phyloP scores from a whole-genome alignment of 2,329 filamentous ascomycete genomes.

The Fusarium caatingaense region DNA sequence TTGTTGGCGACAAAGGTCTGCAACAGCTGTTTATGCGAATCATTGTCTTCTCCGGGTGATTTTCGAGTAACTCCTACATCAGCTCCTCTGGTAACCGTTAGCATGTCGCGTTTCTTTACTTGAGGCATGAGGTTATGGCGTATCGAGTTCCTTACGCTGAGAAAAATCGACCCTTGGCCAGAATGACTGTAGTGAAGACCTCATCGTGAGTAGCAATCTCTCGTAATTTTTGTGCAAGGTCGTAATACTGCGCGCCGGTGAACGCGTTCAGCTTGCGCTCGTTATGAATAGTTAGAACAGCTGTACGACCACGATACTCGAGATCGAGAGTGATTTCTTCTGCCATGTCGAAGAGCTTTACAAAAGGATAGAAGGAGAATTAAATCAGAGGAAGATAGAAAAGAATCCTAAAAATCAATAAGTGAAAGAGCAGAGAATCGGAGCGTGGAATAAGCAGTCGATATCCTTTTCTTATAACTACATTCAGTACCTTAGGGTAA shows the following conservation, averaged over 20 bases:
- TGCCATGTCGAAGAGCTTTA: conserved; percentile 20
- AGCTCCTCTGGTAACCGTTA: conserved; percentile 71
- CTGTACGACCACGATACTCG: conserved; percentile 57
- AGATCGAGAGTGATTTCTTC: conserved; percentile 49
- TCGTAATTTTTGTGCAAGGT: conserved; percentile 76
- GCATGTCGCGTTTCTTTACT: neutral
- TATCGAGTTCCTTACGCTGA: conserved; percentile 76
- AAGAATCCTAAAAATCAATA: neutral
- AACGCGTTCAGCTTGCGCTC: conserved; percentile 90
- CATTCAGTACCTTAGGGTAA: conserved; percentile 5
- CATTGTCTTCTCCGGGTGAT: conserved; percentile 52
- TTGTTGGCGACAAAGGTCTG: conserved; percentile 84
- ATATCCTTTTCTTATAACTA: conserved; percentile 6
- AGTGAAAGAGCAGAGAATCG: neutral
- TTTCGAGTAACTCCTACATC: conserved; percentile 72
- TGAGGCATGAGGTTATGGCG: neutral
- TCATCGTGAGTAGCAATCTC: conserved; percentile 84
- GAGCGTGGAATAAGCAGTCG: neutral
- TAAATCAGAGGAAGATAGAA: too few species aligned
- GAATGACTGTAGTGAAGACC: conserved; percentile 85
- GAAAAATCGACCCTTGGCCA: conserved; percentile 85
- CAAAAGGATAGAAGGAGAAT: neutral
- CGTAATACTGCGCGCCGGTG: conserved; percentile 77
- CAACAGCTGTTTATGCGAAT: conserved; percentile 68
- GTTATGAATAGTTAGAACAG: conserved; percentile 88